Conservation (phyloP, 495 filamentous ascomycete species). For the Lichina pygmaea region DNA sequence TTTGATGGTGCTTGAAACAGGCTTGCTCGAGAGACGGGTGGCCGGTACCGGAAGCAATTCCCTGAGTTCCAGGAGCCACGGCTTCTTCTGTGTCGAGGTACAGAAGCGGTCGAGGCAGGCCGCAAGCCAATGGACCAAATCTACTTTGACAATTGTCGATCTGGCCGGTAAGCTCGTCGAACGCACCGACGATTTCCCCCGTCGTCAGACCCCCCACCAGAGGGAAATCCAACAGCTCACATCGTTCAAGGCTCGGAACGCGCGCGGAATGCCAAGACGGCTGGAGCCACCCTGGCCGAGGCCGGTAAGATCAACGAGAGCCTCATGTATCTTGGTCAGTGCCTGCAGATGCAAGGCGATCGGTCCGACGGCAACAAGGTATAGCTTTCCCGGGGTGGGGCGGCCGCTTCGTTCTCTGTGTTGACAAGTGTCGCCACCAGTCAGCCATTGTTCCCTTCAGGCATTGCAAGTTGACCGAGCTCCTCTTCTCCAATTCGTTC, state of each 20-base stretch:
- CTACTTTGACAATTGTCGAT: constrained; percentile 72
- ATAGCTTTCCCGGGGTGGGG: constrained; percentile 4
- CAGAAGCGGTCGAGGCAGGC: constrained; percentile 43
- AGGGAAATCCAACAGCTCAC: not conserved
- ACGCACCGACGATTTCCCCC: not conserved
- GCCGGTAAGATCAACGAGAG: constrained; percentile 96
- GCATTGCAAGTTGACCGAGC: constrained; percentile 89
- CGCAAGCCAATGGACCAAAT: constrained; percentile 41
- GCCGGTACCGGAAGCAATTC: constrained; percentile 78
- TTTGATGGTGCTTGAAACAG: constrained; percentile 71
- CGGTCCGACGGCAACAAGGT: constrained; percentile 49
- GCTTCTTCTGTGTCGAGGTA: constrained; percentile 88
- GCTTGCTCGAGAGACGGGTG: constrained; percentile 62
- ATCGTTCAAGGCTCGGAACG: constrained; percentile 46
- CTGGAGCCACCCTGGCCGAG: constrained; percentile 73
- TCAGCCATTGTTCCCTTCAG: constrained; percentile 69
- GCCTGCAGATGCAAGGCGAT: constrained; percentile 83
- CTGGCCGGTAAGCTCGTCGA: constrained; percentile 35
- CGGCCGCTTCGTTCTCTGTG: not conserved
- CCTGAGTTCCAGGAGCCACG: constrained; percentile 71
- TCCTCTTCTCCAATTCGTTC: constrained; percentile 89
- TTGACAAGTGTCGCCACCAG: constrained; percentile 10
- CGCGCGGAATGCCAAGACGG: constrained; percentile 76
- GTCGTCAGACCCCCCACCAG: too few species aligned
- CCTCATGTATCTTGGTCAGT: constrained; percentile 94